Base-by-base conservation (phyloP, 352 stramenopile species). In the Pythium brassicae region DNA sequence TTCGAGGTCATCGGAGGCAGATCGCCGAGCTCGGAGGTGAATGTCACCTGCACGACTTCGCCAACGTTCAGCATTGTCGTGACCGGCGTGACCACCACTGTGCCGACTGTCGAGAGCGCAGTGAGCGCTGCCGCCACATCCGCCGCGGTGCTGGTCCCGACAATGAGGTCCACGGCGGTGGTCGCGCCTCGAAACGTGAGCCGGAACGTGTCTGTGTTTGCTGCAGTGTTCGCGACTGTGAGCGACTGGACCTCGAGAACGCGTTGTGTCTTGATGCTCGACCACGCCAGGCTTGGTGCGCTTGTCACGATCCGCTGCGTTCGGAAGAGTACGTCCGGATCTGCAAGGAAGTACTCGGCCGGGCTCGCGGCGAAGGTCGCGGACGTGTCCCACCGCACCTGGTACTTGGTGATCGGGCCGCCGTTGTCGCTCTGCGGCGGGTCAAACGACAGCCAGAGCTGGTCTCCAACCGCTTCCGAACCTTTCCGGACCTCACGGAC, bases 361-460 rank as follows among this genome's bases (percentile, higher is more conserved):
- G 83, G 78, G n/a, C 56, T 78, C 4, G 76, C 62, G 14, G 58
- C 76, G 57, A 90, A 92, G 2, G 59, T 59, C 15, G 55, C 68
- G 0, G 72, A 74, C 3, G 76, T 86, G 62, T 89, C 83, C 83
- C 83, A 92, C 0, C 72, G 69, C 4, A 90, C 74, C 20, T 72
- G 62, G 45, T 89, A 89, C 43, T 78, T 85, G 4, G 68, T 74
- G 40, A 90, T 85, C 3, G 79, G 78, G 54, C 63, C 82, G 23
- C 83, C 83, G 42, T 83, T 83, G 62, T 92, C 78, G 0, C 62
- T 79, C 54, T 53, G 49, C 2, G 83, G 79, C 15, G 79, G 76
- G 29, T 90, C 74, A 35, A 87, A 93, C 1, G 78, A 93, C 2
- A 93, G 53, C 80, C 80, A 91, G 11, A 93, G 65, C 57, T 87